phyloP scores from a whole-genome alignment of 2,329 filamentous ascomycete genomes.

The Aspergillus pseudoterreus region DNA sequence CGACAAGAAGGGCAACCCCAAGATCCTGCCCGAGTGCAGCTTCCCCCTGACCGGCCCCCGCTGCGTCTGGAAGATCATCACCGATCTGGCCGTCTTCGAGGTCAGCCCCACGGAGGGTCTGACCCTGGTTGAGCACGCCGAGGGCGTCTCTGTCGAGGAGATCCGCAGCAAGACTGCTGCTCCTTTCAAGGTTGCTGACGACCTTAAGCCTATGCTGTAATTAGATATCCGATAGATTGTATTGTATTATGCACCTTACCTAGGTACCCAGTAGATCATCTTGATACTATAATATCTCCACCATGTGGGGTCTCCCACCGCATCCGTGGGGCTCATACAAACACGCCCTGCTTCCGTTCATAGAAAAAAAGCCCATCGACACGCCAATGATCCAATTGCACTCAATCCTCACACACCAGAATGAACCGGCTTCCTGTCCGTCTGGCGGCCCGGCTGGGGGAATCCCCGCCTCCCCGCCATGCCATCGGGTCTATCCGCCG shows the following conservation, averaged over 20 bases:
- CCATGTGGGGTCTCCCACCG: neutral
- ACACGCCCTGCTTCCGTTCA: neutral
- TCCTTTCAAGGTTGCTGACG: conserved; percentile 60
- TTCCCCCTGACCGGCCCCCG: conserved; percentile 64
- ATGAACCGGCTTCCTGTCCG: neutral
- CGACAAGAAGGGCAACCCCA: conserved; percentile 65
- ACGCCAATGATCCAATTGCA: neutral
- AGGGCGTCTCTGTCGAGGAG: conserved; percentile 66
- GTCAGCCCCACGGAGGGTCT: conserved; percentile 61
- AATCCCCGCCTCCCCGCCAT: neutral
- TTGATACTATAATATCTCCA: neutral
- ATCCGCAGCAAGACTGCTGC: conserved; percentile 69
- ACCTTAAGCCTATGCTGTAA: conserved; percentile 52
- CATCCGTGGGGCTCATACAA: neutral
- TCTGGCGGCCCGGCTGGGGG: neutral
- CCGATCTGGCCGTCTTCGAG: conserved; percentile 68
- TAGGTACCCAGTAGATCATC: too few relatives aligned
- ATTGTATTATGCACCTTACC: neutral
- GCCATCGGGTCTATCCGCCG: neutral
- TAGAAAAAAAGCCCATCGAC: neutral
- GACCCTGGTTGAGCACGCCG: conserved; percentile 63
- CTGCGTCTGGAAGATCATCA: conserved; percentile 68
- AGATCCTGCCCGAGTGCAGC: conserved; percentile 60
- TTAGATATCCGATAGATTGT: conserved; percentile 5
- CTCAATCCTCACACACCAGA: neutral